Conservation (phyloP, 306 rosid genomes). For the Glycyrrhiza uralensis region DNA sequence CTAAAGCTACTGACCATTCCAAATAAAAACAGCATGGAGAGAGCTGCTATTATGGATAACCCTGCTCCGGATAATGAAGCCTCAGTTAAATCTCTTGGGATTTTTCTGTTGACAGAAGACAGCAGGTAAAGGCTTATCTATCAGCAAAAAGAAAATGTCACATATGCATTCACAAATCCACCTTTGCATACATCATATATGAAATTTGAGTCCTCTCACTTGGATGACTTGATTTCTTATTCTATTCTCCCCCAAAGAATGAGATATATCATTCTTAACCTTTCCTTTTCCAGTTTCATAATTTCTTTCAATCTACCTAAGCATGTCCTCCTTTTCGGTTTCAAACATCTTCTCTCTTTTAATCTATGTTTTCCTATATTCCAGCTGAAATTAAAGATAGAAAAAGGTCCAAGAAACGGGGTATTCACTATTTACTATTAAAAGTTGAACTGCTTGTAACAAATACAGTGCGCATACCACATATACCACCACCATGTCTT, state of each 20-base stretch:
- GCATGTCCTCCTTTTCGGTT: background rate
- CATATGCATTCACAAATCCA: conserved; percentile 2
- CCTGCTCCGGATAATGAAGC: conserved; percentile 98
- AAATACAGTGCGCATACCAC: background rate
- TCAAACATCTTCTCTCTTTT: background rate
- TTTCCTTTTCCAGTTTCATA: background rate
- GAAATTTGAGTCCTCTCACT: background rate
- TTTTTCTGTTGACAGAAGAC: conserved; percentile 63
- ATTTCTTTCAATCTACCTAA: background rate
- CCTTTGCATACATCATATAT: background rate
- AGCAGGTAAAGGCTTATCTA: background rate
- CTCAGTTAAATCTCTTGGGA: conserved; percentile 97
- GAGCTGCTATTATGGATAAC: conserved; percentile 87
- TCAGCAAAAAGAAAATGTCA: background rate
- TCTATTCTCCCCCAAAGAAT: background rate
- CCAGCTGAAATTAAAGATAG: background rate
- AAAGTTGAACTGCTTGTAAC: background rate
- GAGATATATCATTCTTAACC: background rate
- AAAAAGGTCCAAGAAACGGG: background rate
- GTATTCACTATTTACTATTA: background rate
- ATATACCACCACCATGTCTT: background rate
- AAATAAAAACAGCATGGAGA: conserved; percentile 81
- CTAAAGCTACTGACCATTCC: conserved; percentile 73
- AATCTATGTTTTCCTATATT: background rate
- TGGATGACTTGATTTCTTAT: background rate